Evolutionary conservation across 495 filamentous ascomycete genomes (phyloP).

Genomic region (Penicillium desertorum): DNA sequence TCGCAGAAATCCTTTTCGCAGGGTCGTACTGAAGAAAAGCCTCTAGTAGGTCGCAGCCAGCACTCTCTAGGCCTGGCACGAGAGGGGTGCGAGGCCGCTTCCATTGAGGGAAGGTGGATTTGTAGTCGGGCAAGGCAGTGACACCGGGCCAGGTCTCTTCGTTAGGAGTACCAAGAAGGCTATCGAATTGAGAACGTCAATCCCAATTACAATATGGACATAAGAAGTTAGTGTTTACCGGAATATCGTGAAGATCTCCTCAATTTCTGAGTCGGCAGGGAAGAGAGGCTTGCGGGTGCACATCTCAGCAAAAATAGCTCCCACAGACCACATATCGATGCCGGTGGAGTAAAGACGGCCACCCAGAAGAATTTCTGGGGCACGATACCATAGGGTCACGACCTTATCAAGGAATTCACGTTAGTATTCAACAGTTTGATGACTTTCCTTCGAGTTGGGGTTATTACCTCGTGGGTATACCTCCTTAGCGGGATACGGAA

Average conservation of each 20-base stretch:
- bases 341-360: conserved; percentile 96
- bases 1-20: conserved; percentile 86
- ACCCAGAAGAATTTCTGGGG: conserved; percentile 93
- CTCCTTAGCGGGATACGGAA: conserved; percentile 95
- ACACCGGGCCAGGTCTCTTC: conserved; percentile 93
- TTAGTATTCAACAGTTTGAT: conserved; percentile 3
- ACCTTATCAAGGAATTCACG: conserved; percentile 51
- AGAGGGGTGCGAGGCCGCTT: conserved; percentile 62
- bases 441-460: not conserved
- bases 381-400: conserved; percentile 95
- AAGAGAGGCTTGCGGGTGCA: conserved; percentile 97
- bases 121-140: conserved; percentile 97
- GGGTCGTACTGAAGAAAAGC: conserved; percentile 90
- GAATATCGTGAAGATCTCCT: conserved; percentile 99
- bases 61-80: conserved; percentile 61
- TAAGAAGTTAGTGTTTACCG: conserved; percentile 52
- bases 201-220: not conserved
- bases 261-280: conserved; percentile 97
- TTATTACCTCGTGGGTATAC: conserved; percentile 84
- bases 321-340: conserved; percentile 98
- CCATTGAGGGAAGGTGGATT: conserved; percentile 95
- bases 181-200: conserved; percentile 32
- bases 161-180: conserved; percentile 85
- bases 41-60: conserved; percentile 86
- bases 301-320: conserved; percentile 99